Evolutionary conservation across 2,329 filamentous ascomycete genomes (phyloP).

Genomic region (Aspergillaceae sp.): DNA sequence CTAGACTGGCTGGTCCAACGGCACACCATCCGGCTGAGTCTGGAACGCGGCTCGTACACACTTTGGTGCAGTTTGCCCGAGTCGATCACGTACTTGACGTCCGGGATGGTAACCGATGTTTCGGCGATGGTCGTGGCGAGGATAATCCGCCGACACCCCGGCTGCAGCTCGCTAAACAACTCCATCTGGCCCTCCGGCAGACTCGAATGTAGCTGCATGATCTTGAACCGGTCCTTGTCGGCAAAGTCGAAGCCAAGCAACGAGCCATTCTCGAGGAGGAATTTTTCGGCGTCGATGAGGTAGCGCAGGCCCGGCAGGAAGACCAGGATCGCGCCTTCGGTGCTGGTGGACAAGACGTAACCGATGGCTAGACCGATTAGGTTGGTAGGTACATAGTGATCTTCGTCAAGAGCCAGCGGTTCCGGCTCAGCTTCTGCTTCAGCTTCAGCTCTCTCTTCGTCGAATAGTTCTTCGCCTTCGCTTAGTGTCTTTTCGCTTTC

Average conservation of each 20-base stretch:
- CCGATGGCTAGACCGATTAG: constrained; percentile 39
- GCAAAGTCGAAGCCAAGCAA: constrained; percentile 33
- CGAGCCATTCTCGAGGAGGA: constrained; percentile 18
- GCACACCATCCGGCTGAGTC: constrained; percentile 32
- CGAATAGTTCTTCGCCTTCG: background rate
- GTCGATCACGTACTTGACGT: constrained; percentile 45
- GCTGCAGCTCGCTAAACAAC: constrained; percentile 33
- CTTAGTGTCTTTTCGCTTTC: no score
- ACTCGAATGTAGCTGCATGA: constrained; percentile 42
- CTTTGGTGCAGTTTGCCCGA: constrained; percentile 35
- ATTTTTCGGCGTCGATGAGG: constrained; percentile 24
- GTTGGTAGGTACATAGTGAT: constrained; percentile 32
- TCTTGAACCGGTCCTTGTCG: constrained; percentile 32
- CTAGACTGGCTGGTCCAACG: constrained; percentile 43
- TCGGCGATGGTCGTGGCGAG: constrained; percentile 46
- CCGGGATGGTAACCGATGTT: constrained; percentile 45
- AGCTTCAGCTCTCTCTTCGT: background rate
- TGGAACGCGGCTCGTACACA: constrained; percentile 32
- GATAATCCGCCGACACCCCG: constrained; percentile 41
- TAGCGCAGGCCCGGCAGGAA: constrained; percentile 41
- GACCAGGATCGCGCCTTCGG: constrained; percentile 40
- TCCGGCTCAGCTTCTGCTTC: background rate
- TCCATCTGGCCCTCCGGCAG: constrained; percentile 37
- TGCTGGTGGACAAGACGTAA: constrained; percentile 37
- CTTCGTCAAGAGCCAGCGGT: constrained; percentile 20